phyloP scores from a whole-genome alignment of 768 basidiomycete species.

The Rhodotorula toruloides region DNA sequence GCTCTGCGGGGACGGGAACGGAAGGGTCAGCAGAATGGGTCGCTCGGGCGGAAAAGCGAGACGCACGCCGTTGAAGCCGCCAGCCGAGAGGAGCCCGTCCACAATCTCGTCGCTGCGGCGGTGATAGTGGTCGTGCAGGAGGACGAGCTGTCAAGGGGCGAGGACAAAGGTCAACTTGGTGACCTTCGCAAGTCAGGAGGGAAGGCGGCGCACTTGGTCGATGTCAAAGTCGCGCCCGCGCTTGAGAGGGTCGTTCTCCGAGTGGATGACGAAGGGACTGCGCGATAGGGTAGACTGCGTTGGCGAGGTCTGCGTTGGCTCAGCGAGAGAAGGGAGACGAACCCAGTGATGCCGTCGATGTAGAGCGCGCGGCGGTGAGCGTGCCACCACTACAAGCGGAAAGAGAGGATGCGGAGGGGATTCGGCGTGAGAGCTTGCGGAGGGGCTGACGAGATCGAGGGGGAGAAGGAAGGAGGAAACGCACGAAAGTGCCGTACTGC shows the following conservation, averaged over 20 bases:
- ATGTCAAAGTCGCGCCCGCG: slow-evolving; percentile 42
- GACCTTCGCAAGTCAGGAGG: background rate
- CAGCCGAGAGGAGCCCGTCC: slow-evolving; percentile 17
- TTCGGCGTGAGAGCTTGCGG: background rate
- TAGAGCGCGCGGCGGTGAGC: slow-evolving; percentile 40
- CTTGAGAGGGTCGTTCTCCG: slow-evolving; percentile 36
- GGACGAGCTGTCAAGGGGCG: slow-evolving; percentile 1
- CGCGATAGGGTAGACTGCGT: background rate
- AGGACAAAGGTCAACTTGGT: background rate
- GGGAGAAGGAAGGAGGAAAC: background rate
- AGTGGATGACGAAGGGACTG: slow-evolving; percentile 26
- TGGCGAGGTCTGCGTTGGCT: background rate
- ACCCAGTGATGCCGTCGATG: slow-evolving; percentile 39
- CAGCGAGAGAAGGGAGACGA: background rate
- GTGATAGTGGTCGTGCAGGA: slow-evolving; percentile 22
- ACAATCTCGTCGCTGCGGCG: slow-evolving; percentile 26
- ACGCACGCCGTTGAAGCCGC: slow-evolving; percentile 34
- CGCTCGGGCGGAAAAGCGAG: background rate
- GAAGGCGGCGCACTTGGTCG: slow-evolving; percentile 32
- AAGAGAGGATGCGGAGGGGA: background rate
- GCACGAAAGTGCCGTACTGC: background rate
- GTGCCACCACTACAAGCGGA: slow-evolving; percentile 30
- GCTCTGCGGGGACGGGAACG: background rate
- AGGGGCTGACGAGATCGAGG: background rate
- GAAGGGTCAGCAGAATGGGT: background rate